These are phyloP conservation scores for Geranium rotundifolium DNA, from an alignment of 345 rosid species.

Conservation along the genomic window DNA sequence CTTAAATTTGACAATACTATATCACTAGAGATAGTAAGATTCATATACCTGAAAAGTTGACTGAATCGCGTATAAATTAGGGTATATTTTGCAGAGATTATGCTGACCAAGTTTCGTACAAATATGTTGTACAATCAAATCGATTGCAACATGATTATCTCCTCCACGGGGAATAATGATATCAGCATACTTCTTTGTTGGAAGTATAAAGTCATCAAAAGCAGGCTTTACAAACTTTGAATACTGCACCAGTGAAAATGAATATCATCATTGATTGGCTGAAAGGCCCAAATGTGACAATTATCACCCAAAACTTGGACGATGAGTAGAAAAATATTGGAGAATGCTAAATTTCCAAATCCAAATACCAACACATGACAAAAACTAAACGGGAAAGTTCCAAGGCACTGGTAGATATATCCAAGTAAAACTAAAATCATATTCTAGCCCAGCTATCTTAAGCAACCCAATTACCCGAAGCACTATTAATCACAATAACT, in stretches of 20 bases:
- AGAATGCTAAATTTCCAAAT: no score
- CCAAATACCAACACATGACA: no score
- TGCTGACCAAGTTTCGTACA: constrained; percentile 96
- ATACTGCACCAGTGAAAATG: constrained; percentile 54
- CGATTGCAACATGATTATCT: constrained; percentile 95
- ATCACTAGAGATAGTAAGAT: background rate
- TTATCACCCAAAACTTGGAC: background rate
- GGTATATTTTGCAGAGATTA: constrained; percentile 95
- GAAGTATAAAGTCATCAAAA: constrained; percentile 96
- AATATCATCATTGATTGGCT: constrained; percentile 6
- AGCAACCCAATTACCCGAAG: background rate
- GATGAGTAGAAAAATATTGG: background rate
- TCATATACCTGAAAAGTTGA: constrained; percentile 87
- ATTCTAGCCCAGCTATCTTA: background rate
- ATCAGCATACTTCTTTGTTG: constrained; percentile 97
- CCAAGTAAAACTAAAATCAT: background rate
- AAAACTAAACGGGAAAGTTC: no score
- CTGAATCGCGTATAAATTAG: constrained; percentile 81
- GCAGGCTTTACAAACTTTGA: constrained; percentile 99
- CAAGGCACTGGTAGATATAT: no score
- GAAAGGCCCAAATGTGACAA: background rate
- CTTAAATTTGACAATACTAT: background rate
- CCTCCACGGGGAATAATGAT: constrained; percentile 99
- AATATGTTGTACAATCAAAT: constrained; percentile 96
- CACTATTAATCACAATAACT: no score